Conservation (phyloP, 2,329 filamentous ascomycete genomes). For the Fusarium sp. region DNA sequence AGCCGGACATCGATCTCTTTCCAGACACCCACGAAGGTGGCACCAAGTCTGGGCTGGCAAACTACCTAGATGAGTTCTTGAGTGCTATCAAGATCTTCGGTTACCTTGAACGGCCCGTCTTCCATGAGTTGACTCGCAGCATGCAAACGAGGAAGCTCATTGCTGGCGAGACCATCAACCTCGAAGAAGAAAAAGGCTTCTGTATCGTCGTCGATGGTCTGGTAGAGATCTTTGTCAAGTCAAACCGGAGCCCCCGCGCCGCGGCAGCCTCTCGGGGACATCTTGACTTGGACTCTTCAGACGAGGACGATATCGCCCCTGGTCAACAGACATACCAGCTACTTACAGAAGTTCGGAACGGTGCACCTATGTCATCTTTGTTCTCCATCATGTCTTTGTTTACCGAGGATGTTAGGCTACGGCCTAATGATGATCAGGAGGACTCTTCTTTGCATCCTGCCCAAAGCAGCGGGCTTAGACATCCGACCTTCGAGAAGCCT, state of each 20-base stretch:
- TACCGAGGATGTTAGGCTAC: constrained; percentile 90
- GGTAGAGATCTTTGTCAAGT: constrained; percentile 98
- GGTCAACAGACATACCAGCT: constrained; percentile 90
- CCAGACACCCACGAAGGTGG: constrained; percentile 92
- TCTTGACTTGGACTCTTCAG: constrained; percentile 56
- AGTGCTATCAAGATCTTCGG: constrained; percentile 99
- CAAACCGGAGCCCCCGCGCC: constrained; percentile 66
- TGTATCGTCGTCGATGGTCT: constrained; percentile 96
- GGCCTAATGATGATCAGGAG: constrained; percentile 78
- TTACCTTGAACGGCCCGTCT: constrained; percentile 94
- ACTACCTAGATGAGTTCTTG: constrained; percentile 96
- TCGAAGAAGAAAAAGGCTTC: constrained; percentile 98
- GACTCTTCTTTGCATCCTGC: constrained; percentile 41
- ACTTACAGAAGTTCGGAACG: constrained; percentile 96
- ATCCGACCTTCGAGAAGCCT: constrained; percentile 43
- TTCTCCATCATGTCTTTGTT: constrained; percentile 98
- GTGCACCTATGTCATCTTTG: constrained; percentile 96
- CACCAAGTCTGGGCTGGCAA: constrained; percentile 90
- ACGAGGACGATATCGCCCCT: constrained; percentile 75
- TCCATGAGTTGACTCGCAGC: constrained; percentile 94
- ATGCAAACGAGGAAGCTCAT: constrained; percentile 99
- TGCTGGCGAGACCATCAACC: constrained; percentile 90
- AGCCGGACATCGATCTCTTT: constrained; percentile 94
- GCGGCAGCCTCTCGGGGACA: constrained; percentile 37
- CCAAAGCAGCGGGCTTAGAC: constrained; percentile 45